Percentiles rank a stretch among this genome's conserved stretches.
phyloP scores from a whole-genome alignment of 1,284 basidiomycete species.

The Ganoderma meredithae region DNA sequence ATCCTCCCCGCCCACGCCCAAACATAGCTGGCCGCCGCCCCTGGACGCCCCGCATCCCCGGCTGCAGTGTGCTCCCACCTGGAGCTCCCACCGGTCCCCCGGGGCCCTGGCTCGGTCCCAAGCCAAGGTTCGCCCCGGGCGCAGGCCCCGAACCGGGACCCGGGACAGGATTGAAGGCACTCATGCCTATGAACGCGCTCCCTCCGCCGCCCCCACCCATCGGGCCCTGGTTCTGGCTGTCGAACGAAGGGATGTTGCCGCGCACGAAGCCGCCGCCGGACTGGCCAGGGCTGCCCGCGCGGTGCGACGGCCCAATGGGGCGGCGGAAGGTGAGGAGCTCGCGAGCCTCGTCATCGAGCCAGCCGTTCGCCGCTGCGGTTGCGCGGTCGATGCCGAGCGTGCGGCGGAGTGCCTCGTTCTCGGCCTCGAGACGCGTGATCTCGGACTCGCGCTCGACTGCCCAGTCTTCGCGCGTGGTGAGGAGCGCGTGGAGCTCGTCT shows the following conservation, averaged over 20 bases:
- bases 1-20: conserved; percentile 40
- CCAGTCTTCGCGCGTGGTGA: conserved; percentile 71
- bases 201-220: background rate
- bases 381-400: conserved; percentile 75
- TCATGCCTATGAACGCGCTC: conserved; percentile 18
- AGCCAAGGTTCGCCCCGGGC: conserved; percentile 12
- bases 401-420: conserved; percentile 81
- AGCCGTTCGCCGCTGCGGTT: conserved; percentile 57
- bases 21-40: conserved; percentile 43
- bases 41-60: conserved; percentile 40
- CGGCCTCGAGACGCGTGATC: conserved; percentile 78
- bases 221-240: conserved; percentile 15
- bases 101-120: conserved; percentile 14
- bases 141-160: conserved; percentile 12
- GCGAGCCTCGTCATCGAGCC: conserved; percentile 42
- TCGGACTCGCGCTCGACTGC: conserved; percentile 85
- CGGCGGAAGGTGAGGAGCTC: conserved; percentile 36
- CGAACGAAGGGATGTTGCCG: conserved; percentile 21
- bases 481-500: conserved; percentile 43
- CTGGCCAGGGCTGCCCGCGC: conserved; percentile 26
- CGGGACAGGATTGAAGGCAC: conserved; percentile 19
- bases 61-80: conserved; percentile 29
- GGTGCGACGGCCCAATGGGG: conserved; percentile 20
- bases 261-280: conserved; percentile 17
- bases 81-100: conserved; percentile 10